Base-by-base conservation (phyloP, 306 rosid species). In the Dalbergia cochinchinensis region DNA sequence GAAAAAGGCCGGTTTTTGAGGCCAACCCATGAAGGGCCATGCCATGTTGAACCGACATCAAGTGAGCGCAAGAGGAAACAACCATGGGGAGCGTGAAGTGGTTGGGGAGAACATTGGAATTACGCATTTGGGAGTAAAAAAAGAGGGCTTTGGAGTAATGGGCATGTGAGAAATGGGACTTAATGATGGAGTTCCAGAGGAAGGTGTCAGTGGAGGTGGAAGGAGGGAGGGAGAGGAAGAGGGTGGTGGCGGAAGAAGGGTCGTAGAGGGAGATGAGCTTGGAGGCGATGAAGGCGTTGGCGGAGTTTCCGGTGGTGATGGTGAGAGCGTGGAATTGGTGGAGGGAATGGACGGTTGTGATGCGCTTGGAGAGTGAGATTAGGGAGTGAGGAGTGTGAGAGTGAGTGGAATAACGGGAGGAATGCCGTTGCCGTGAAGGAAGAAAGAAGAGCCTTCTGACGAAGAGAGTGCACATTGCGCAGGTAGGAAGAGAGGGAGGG, bases 131-230 rank as follows among this genome's bases (percentile, higher is more conserved):
- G 67, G 80, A 74, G 82, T 81, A 87, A 78, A 90, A 84, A 50
- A 67, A 22, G 77, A 86, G 86, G 71, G 90, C 81, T 6, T 76
- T 80, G 0, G 57, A 22, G 79, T 61, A 87, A 69, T 67, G 53
- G 35, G 84, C 89, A 74, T 85, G 87, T 19, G 91, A 88, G 82
- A 88, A 91, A n/a, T 88, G 90, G 78, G 94, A 83, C 81, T 90
- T 87, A 83, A 91, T 83, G n/a, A 91, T 71, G 51, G 98, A 94
- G 80, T 94, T 91, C 93, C 92, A 87, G 69, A 90, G 83, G 76
- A 94, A 91, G 55, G 61, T 76, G 39, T 90, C 95, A 72, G 85
- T 87, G 34, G 76, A 86, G 9, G 31, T 26, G 31, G 60, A 54
- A n/a, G 60, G 60, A 61, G 72, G 76, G 80, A 86, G 85, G 3